Evolutionary conservation across 495 filamentous ascomycete species (phyloP), one percentile per base, ranked within the genome.

Genomic region (Tuber brumale): DNA sequence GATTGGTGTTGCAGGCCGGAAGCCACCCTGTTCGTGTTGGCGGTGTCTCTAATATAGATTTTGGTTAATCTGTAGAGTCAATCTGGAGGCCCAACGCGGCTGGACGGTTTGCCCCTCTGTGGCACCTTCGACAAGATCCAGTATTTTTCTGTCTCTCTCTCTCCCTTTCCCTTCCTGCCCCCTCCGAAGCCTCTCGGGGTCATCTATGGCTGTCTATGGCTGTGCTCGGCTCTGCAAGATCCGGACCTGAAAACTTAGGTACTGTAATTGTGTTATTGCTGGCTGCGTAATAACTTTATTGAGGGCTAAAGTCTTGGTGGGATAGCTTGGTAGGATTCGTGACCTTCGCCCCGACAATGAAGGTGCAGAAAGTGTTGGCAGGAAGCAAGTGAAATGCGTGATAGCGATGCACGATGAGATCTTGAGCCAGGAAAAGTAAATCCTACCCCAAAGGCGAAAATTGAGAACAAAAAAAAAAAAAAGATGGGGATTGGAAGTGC

Each of bases 1-100:
- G 57, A 66, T 66, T 66, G 57, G 57, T 66, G n/a, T 66, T 8
- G 57, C n/a, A 66, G 57, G 27, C 57, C 57, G 57, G 57, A 66
- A 66, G n/a, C 23, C 31, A 31, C 57, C 57, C 27, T 66, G 3
- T 66, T 66, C 27, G 57, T 66, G 57, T n/a, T 31, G 57, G n/a
- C 57, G 10, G 57, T 31, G 57, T 18, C 57, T 66, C 57, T 66
- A n/a, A 66, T 31, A 14, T 18, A 66, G 57, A 31, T 66, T 66
- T 66, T 31, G n/a, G 57, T 66, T 31, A 31, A 66, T 14, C 57
- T 66, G 27, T 31, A 27, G 37, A 39, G 37, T 39, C 37, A 39
- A 39, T 39, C 37, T 39, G 37, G 37, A 48, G 57, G 57, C 57
- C 51, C 57, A 31, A 66, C 57, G 31, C 57, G 57, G 57, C 27